Conservation (phyloP, 2,329 filamentous ascomycete genomes). For the Aspergillus novofumigatus region DNA sequence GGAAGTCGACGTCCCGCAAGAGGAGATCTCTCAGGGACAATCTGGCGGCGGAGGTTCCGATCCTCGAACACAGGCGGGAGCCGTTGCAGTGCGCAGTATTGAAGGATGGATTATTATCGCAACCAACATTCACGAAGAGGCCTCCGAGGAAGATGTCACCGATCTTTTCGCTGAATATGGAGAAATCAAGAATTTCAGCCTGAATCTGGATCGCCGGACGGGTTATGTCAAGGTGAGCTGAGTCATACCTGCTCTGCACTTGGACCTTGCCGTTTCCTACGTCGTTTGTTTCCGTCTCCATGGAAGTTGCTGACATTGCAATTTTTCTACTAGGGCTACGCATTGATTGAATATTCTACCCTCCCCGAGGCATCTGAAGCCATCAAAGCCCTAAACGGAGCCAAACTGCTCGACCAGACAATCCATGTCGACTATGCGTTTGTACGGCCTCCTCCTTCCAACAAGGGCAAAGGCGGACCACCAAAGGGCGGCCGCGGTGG, state of each 20-base stretch:
- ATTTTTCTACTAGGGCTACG: constrained; percentile 52
- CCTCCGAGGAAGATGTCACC: constrained; percentile 62
- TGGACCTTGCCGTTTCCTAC: not conserved
- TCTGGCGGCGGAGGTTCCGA: constrained; percentile 32
- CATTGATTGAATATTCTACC: constrained; percentile 62
- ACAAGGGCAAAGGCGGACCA: constrained; percentile 39
- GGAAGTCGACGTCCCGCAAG: constrained; percentile 41
- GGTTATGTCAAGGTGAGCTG: constrained; percentile 62
- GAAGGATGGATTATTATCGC: constrained; percentile 67
- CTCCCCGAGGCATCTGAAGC: constrained; percentile 60
- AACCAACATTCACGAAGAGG: constrained; percentile 66
- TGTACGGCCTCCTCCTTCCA: constrained; percentile 54
- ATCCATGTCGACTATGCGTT: constrained; percentile 63
- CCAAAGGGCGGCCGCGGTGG: constrained; percentile 42
- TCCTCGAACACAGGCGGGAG: constrained; percentile 41
- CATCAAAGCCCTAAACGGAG: constrained; percentile 57
- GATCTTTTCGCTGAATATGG: constrained; percentile 64
- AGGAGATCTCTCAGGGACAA: constrained; percentile 27
- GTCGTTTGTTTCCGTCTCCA: not conserved
- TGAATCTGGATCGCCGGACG: constrained; percentile 62
- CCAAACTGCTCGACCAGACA: constrained; percentile 63
- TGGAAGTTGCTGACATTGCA: not conserved
- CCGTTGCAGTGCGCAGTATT: constrained; percentile 61
- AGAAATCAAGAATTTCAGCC: constrained; percentile 63
- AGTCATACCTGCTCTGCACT: not conserved